Conservation (phyloP, 768 basidiomycete genomes). For the Trametes sanguinea region DNA sequence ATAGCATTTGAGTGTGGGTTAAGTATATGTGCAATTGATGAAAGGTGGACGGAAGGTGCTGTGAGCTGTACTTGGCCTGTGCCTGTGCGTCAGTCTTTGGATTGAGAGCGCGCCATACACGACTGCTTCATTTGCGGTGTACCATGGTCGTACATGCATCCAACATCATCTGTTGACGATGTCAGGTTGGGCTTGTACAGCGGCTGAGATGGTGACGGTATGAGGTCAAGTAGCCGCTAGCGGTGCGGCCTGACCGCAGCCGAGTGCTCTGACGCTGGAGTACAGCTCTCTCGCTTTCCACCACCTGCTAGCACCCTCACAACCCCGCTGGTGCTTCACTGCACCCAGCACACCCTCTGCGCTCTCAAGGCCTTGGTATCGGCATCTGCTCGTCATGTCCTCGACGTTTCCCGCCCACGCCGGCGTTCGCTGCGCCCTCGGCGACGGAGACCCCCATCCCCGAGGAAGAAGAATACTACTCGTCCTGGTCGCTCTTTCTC, state of each 20-base stretch:
- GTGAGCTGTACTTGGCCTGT: no score
- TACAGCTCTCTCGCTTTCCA: constrained; percentile 11
- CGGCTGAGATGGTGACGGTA: background rate
- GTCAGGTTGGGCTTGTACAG: no score
- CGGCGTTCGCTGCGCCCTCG: constrained; percentile 19
- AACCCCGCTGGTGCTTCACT: constrained; percentile 17
- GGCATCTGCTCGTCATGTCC: constrained; percentile 8
- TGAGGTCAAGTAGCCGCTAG: background rate
- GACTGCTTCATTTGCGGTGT: no score
- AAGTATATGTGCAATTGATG: no score
- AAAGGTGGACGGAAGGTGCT: no score
- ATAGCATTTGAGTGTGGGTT: no score
- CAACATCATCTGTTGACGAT: no score
- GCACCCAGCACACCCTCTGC: constrained; percentile 8
- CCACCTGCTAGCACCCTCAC: constrained; percentile 1
- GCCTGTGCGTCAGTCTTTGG: no score
- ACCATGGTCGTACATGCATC: no score
- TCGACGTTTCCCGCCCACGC: constrained; percentile 14
- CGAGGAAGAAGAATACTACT: constrained; percentile 88
- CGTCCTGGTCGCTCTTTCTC: constrained; percentile 92
- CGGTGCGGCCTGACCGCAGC: constrained; percentile 10
- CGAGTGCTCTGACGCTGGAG: constrained; percentile 1
- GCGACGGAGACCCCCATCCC: constrained; percentile 27
- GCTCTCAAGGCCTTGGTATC: background rate
- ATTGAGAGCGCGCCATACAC: no score